These are phyloP conservation scores for Avena atlantica DNA, from an alignment of 176 grass and related monocot species.

Conservation along the genomic window DNA sequence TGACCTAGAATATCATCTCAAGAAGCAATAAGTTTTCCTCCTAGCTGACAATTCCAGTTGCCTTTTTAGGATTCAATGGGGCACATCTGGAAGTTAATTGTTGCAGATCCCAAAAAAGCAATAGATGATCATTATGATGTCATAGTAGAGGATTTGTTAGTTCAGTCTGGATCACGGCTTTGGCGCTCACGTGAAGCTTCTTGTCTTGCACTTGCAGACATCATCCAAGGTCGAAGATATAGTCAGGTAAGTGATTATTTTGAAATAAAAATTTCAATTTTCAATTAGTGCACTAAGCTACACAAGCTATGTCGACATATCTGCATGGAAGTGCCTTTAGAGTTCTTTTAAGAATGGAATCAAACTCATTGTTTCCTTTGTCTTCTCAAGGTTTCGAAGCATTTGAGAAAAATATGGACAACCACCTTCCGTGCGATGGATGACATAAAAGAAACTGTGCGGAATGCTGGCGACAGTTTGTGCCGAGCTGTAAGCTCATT, in stretches of 20 bases:
- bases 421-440: conserved; percentile 91
- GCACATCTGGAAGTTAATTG: conserved; percentile 98
- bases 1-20: conserved; percentile 22
- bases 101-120: conserved; percentile 86
- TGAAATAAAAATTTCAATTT: conserved; percentile 27
- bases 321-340: conserved; percentile 17
- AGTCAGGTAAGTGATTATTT: conserved; percentile 61
- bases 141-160: conserved; percentile 89
- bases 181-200: conserved; percentile 98
- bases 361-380: conserved; percentile 13
- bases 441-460: conserved; percentile 99
- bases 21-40: conserved; percentile 27
- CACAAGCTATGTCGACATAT: conserved; percentile 21
- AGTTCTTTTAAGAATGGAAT: conserved; percentile 27
- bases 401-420: conserved; percentile 93
- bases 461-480: conserved; percentile 92
- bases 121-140: conserved; percentile 92
- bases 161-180: conserved; percentile 97
- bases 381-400: conserved; percentile 71
- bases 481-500: conserved; percentile 88
- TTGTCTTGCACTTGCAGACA: conserved; percentile 95
- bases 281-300: conserved; percentile 30
- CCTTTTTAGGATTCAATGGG: conserved; percentile 92
- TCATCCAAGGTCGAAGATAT: conserved; percentile 94
- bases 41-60: conserved; percentile 35